Percentiles rank a stretch among this genome's conserved stretches.
phyloP scores from a whole-genome alignment of 2,329 filamentous ascomycete genomes.

The Aspergillus piperis region DNA sequence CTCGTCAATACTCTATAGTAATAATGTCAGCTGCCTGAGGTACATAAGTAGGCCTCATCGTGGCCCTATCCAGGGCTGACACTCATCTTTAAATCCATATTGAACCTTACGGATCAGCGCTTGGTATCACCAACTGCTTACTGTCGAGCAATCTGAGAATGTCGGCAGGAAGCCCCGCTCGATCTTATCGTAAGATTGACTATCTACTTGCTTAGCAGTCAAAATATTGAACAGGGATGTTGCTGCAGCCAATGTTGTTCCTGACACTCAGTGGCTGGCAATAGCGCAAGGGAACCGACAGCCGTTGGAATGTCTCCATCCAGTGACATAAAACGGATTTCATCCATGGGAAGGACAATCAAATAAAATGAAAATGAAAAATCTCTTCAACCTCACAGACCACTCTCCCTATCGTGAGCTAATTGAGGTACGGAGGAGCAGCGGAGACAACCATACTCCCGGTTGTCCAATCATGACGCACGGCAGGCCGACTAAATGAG shows the following conservation, averaged over 20 bases:
- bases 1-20: too few species aligned
- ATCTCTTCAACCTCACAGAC: conserved; percentile 2
- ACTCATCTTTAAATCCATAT: neutral
- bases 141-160: neutral
- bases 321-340: neutral
- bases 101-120: neutral
- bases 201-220: too few species aligned
- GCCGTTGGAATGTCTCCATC: neutral
- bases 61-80: neutral
- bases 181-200: neutral
- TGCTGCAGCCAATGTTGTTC: neutral
- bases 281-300: neutral
- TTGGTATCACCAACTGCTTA: neutral
- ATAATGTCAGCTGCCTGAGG: neutral
- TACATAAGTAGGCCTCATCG: neutral
- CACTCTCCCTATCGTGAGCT: neutral
- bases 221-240: neutral
- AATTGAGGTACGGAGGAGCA: conserved; percentile 1
- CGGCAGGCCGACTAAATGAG: neutral
- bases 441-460: conserved; percentile 3
- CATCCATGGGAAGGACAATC: neutral
- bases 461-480: neutral
- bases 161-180: neutral
- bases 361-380: neutral
- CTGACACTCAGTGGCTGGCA: neutral